Base-by-base conservation (phyloP, 768 basidiomycete genomes). In the Calocera cornea region DNA sequence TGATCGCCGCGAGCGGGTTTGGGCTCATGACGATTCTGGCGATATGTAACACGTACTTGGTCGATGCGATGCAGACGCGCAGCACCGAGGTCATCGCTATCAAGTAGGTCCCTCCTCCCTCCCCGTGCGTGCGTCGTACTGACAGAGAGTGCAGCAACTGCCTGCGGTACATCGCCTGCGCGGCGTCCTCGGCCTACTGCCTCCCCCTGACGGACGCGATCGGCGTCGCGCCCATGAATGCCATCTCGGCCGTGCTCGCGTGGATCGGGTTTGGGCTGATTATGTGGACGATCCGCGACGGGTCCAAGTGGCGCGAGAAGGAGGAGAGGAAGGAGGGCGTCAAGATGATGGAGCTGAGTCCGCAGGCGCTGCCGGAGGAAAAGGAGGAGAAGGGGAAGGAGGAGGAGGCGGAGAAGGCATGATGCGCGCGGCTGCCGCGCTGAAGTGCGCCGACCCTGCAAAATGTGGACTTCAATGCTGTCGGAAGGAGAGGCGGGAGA, bases 161-260 rank as follows among this genome's bases (percentile, higher is more conserved):
- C 44, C 60, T 77, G 2, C 75, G 78, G 2, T 78, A 78, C 65
- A 38, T 74, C 2, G 71, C 75, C 64, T 66, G 75, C 0, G 78
- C 78, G 1, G 76, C 69, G 0, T 76, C 77, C 7, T 74, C 76
- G 0, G 77, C 78, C 16, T 73, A 73, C 38, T 73, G 76, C 24
- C 69, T 79, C 2, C 78, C 78, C 0, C 67, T 77, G 44, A 71
- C 76, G 54, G 68, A 76, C 24, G 70, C 72, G 0, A 76, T 79
- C 34, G 77, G 76, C 33, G 75, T 76, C 65, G 78, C 77, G 17
- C 72, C 70, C 70, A 76, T 77, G 10, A 73, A 75, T 70, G 76
- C 76, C 7, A 66, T 76, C 29, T 70, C 74, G 2, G 73, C 73
- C 0, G 65, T 67, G 27, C 31, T 76, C 1, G 66, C 65, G 24